Percentiles rank a stretch among this genome's conserved stretches.
These are phyloP conservation scores for Tolypocladium nubicola DNA, from an alignment of 2,329 filamentous ascomycete species.

Conservation along the genomic window DNA sequence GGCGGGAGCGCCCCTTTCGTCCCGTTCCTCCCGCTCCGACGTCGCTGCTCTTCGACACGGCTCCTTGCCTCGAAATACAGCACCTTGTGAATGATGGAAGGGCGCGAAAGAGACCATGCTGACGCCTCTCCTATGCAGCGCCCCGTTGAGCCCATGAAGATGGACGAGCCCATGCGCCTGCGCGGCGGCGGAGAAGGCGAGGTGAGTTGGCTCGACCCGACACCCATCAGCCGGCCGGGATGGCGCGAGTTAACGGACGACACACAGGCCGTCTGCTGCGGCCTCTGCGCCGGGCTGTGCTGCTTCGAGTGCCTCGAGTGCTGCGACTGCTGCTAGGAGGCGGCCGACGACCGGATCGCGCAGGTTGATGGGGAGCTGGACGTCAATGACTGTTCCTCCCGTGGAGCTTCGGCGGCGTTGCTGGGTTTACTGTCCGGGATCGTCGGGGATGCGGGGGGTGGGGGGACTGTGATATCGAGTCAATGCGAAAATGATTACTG, in stretches of 20 bases:
- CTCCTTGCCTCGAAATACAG: no score
- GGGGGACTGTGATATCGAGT: not conserved
- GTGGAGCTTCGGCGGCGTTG: not conserved
- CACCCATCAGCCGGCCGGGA: not conserved
- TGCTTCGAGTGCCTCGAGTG: constrained; percentile 32
- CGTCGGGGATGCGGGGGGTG: not conserved
- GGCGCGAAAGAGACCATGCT: not conserved
- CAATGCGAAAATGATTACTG: not conserved
- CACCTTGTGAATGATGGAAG: not conserved
- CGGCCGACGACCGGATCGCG: not conserved
- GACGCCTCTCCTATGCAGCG: constrained; percentile 12
- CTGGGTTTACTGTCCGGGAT: not conserved
- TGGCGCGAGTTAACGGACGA: not conserved
- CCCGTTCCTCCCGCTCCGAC: not conserved
- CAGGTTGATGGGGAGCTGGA: not conserved
- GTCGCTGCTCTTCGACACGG: not conserved
- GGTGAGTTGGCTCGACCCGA: constrained; percentile 13
- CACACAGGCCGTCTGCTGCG: constrained; percentile 26
- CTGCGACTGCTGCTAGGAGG: constrained; percentile 23
- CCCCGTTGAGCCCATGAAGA: constrained; percentile 21
- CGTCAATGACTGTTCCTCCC: not conserved
- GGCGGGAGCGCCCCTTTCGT: not conserved
- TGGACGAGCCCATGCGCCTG: constrained; percentile 16
- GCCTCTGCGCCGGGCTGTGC: constrained; percentile 27
- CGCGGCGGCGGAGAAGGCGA: constrained; percentile 25